These are phyloP conservation scores for Cunninghamia lanceolata DNA, from an alignment of 75 land plant genomes.

Conservation along the genomic window DNA sequence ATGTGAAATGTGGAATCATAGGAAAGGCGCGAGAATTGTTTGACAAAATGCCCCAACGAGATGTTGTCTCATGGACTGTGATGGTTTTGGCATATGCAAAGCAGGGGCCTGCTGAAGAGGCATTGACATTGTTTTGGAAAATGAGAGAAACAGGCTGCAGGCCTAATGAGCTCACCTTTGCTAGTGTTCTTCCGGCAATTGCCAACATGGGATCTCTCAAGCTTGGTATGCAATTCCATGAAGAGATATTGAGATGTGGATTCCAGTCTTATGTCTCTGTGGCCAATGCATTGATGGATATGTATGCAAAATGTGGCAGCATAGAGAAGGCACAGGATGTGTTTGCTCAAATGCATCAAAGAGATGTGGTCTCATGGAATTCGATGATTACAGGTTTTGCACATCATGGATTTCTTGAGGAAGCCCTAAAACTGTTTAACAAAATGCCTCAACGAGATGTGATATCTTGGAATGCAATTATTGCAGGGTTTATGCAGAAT, in stretches of 20 bases:
- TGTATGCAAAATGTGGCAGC: constrained; percentile 39
- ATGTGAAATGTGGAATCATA: constrained; percentile 22
- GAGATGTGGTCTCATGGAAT: constrained; percentile 43
- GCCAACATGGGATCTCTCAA: constrained; percentile 17
- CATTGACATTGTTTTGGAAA: constrained; percentile 21
- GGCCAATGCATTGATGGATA: constrained; percentile 27
- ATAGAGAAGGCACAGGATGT: constrained; percentile 23
- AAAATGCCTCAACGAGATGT: constrained; percentile 36
- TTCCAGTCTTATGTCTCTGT: constrained; percentile 17
- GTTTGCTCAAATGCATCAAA: constrained; percentile 12
- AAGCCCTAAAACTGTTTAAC: constrained; percentile 26
- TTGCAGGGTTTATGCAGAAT: constrained; percentile 23
- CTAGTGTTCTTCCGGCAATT: constrained; percentile 29
- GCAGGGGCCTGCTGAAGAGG: constrained; percentile 20
- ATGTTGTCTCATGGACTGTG: constrained; percentile 53
- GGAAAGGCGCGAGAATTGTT: constrained; percentile 30
- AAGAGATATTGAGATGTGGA: constrained; percentile 21
- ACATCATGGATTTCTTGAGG: constrained; percentile 18
- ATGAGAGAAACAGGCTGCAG: constrained; percentile 21
- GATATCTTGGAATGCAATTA: constrained; percentile 37
- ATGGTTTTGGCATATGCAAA: constrained; percentile 34
- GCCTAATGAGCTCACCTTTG: constrained; percentile 45
- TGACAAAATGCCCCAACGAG: constrained; percentile 36
- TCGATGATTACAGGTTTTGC: constrained; percentile 43
- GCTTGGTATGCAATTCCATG: constrained; percentile 30